phyloP scores from a whole-genome alignment of 2,329 filamentous ascomycete species.

The Exophiala sp. region DNA sequence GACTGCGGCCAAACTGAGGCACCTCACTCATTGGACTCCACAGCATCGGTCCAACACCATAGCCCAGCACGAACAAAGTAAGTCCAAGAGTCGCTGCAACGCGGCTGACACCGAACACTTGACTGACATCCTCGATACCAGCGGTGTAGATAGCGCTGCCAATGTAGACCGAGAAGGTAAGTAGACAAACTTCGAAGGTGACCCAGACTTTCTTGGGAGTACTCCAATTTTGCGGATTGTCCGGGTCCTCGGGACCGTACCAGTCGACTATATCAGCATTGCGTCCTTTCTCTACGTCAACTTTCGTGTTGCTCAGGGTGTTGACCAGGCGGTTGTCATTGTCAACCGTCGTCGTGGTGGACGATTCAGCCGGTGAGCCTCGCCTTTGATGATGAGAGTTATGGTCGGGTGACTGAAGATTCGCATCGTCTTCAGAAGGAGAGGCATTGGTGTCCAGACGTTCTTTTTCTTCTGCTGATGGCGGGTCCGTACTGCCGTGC shows the following conservation, averaged over 20 bases:
- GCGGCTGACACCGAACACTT: conserved; percentile 44
- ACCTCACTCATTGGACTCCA: conserved; percentile 49
- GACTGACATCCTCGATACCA: conserved; percentile 39
- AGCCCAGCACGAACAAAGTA: conserved; percentile 49
- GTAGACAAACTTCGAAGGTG: conserved; percentile 46
- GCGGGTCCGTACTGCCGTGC: conserved; percentile 34
- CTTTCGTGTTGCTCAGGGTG: conserved; percentile 1
- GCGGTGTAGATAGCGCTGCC: conserved; percentile 52
- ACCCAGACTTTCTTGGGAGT: conserved; percentile 43
- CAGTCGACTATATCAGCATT: conserved; percentile 51
- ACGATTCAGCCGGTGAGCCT: neutral
- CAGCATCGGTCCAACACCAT: conserved; percentile 45
- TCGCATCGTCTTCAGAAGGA: too few relatives aligned
- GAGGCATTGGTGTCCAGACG: neutral
- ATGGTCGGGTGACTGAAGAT: neutral
- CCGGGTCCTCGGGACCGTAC: conserved; percentile 33
- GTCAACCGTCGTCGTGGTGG: neutral
- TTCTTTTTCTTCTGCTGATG: conserved; percentile 2
- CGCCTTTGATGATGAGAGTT: neutral
- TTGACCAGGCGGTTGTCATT: conserved; percentile 7
- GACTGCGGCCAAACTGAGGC: conserved; percentile 48
- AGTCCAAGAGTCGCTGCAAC: conserved; percentile 49
- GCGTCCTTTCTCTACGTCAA: conserved; percentile 53
- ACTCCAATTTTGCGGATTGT: conserved; percentile 50
- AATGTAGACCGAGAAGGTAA: conserved; percentile 52